Conservation (phyloP, 306 rosid species). For the Citrullus colocynthis region DNA sequence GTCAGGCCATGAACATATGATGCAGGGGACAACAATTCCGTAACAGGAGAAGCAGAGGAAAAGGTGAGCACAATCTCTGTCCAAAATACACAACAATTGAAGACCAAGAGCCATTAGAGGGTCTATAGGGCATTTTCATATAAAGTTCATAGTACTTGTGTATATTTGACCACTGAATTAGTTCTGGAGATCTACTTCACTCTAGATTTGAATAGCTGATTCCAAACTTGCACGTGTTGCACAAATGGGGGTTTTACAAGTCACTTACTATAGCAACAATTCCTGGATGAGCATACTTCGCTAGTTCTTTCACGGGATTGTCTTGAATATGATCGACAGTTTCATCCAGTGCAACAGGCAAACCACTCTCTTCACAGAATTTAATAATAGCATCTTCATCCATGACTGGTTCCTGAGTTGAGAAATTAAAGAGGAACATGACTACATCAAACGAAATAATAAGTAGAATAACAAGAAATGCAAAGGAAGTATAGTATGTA, state of each 20-base stretch:
- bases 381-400: conserved; percentile 58
- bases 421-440: conserved; percentile 7
- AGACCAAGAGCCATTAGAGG: not conserved
- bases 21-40: not conserved
- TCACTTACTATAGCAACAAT: conserved; percentile 76
- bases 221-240: not conserved
- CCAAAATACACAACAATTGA: not conserved
- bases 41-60: not conserved
- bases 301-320: conserved; percentile 47
- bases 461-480: conserved; percentile 6
- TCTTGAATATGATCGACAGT: conserved; percentile 51
- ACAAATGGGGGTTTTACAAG: not conserved
- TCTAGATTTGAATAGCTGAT: not conserved
- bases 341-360: conserved; percentile 90
- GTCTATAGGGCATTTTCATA: not conserved
- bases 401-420: conserved; percentile 74
- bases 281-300: conserved; percentile 67
- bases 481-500: not conserved
- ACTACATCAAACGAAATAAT: not conserved
- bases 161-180: not conserved
- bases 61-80: not conserved
- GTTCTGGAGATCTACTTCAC: not conserved
- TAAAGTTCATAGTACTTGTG: not conserved
- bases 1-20: not conserved
- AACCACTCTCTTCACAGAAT: conserved; percentile 78